Evolutionary conservation across 1,139 yeast species (phyloP).

Genomic region (Debaryomycetaceae sp.): DNA sequence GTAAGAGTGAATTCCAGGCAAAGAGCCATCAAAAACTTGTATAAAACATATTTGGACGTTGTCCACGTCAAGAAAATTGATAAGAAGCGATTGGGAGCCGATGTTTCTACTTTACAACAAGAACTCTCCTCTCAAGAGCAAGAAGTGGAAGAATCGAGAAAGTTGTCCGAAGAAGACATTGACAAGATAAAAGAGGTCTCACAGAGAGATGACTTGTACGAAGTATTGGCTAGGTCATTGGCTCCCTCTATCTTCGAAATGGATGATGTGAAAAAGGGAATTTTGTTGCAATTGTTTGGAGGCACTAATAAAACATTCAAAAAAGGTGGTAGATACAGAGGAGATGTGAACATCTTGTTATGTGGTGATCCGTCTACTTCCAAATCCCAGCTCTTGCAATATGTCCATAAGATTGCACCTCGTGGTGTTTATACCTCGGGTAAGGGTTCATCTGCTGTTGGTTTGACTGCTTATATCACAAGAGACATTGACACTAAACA

Average conservation of each 20-base stretch:
- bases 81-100: constrained; percentile 76
- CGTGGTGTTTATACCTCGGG: constrained; percentile 98
- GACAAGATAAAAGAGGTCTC: constrained; percentile 59
- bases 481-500: constrained; percentile 93
- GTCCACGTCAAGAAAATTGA: constrained; percentile 89
- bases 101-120: constrained; percentile 58
- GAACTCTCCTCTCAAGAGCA: constrained; percentile 50
- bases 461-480: constrained; percentile 94
- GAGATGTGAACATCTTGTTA: constrained; percentile 83
- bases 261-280: constrained; percentile 96
- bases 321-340: constrained; percentile 94
- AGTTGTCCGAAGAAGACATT: constrained; percentile 66
- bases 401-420: constrained; percentile 96
- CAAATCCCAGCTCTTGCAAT: constrained; percentile 88
- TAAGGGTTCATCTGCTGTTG: constrained; percentile 98
- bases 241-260: constrained; percentile 96
- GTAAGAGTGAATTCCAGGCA: constrained; percentile 84
- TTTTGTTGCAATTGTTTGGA: constrained; percentile 86
- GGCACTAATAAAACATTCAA: constrained; percentile 87
- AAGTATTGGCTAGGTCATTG: constrained; percentile 81
- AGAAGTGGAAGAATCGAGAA: constrained; percentile 75
- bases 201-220: constrained; percentile 75
- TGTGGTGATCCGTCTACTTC: constrained; percentile 99
- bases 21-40: constrained; percentile 76
- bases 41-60: constrained; percentile 91